Evolutionary conservation across 495 filamentous ascomycete genomes (phyloP).

Genomic region (Hyphodiscus hymeniophilus): DNA sequence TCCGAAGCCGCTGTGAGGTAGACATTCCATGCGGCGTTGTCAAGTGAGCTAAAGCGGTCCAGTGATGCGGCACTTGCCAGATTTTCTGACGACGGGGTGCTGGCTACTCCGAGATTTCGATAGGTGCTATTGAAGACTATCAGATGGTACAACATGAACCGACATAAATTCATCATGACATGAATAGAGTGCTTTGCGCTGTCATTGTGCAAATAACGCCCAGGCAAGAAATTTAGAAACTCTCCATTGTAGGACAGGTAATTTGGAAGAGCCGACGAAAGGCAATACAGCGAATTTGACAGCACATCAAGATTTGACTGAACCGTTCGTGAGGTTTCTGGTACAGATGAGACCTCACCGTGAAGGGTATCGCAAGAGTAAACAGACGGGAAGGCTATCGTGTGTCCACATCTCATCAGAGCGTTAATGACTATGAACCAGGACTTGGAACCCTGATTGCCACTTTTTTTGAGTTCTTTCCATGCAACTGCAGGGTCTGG

Average conservation of each 20-base stretch:
- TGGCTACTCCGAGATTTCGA: background rate
- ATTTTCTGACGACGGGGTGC: background rate
- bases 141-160: constrained; percentile 27
- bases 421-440: constrained; percentile 32
- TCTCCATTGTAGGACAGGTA: constrained; percentile 20
- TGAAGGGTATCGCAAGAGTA: background rate
- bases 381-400: background rate
- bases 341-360: background rate
- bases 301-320: background rate
- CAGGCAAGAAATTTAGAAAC: constrained; percentile 17
- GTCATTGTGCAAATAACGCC: background rate
- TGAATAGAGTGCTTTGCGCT: constrained; percentile 22
- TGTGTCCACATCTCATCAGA: constrained; percentile 24
- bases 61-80: background rate
- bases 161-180: constrained; percentile 24
- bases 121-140: constrained; percentile 12
- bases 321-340: background rate
- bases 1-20: constrained; percentile 21
- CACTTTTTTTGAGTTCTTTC: constrained; percentile 24
- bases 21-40: background rate
- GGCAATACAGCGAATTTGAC: constrained; percentile 19
- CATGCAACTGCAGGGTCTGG: constrained; percentile 21
- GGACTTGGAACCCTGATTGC: constrained; percentile 27
- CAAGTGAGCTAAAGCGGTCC: too few species aligned
- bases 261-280: constrained; percentile 15